Base-by-base conservation (phyloP, 192 early-diverging fungal genomes). In the Coemansia sp. region DNA sequence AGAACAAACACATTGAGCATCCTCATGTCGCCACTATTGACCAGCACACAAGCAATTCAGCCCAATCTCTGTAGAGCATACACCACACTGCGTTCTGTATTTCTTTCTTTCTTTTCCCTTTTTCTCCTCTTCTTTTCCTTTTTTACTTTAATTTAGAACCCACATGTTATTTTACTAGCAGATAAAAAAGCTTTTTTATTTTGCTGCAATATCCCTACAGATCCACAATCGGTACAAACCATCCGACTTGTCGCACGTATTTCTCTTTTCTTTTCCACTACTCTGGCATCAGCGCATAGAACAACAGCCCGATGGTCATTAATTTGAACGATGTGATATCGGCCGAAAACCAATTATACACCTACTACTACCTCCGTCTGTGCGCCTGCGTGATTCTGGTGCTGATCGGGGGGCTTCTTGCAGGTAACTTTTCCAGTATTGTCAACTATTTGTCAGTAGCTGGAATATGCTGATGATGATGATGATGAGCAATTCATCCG, bases 351-450 rank as follows among this genome's bases (percentile, higher is more conserved):
- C 32, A 32, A 32, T 0, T 32, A 32, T 32, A 32, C 32, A 41
- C 53, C 15, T 67, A 84, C 41, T 87, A 82, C 63, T 86, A 76
- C 63, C 15, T 87, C 15, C 79, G 77, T 57, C 63, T 91, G 47
- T 63, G 60, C 9, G 56, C 81, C 5, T 89, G 91, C 52, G 61
- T 84, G 8, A 66, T 84, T 16, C 77, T 94, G n/a, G 92, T 93
- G 13, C 69, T 94, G 21, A 59, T 89, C n/a, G 93, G 93, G 47
- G 93, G 92, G 6, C 76, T 93, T 47, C 86, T 93, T 72, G 92
- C 93, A 7, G 93, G 57, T 59, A 59, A 41, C 39, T 54, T 23
- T 8, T 8, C 21, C 48, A 18, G n/a, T 16, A 2, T 18, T 16
- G 48, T 16, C 8, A 5, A 18, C 32, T 12, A 50, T 50, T 50